Evolutionary conservation across 192 early-diverging fungal genomes (phyloP).

Genomic region (Coemansia sp.): DNA sequence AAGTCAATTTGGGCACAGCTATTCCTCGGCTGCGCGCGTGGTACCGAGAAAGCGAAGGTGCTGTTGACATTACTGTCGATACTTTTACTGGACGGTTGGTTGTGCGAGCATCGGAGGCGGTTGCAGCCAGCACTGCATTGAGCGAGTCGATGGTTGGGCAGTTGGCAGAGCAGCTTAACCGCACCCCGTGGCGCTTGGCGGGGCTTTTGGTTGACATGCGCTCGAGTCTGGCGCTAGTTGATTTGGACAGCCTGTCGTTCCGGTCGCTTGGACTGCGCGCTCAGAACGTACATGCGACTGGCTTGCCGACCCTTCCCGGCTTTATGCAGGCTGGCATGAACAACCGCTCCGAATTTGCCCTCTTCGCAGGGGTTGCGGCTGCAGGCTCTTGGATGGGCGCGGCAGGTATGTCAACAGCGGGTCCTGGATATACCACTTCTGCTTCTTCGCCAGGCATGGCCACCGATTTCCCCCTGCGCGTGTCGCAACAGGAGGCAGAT

Average conservation of each 20-base stretch:
- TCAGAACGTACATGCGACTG: constrained; percentile 15
- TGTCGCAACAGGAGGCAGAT: constrained; percentile 49
- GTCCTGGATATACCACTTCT: background rate
- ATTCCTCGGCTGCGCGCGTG: constrained; percentile 47
- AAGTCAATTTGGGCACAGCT: constrained; percentile 11
- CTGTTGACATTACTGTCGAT: constrained; percentile 47
- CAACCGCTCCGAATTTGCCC: background rate
- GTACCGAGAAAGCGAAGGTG: constrained; percentile 44
- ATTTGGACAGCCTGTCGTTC: constrained; percentile 44
- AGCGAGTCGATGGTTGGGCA: constrained; percentile 42
- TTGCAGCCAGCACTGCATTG: constrained; percentile 23
- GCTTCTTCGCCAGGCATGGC: constrained; percentile 14
- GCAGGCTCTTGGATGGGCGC: background rate
- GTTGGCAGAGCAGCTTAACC: constrained; percentile 45
- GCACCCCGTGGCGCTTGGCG: constrained; percentile 41
- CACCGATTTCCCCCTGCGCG: constrained; percentile 36
- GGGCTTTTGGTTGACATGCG: constrained; percentile 49
- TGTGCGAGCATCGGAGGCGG: constrained; percentile 39
- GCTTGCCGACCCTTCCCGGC: constrained; percentile 19
- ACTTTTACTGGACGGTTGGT: constrained; percentile 36
- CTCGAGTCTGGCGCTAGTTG: constrained; percentile 42
- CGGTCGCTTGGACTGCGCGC: constrained; percentile 46
- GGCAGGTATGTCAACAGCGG: constrained; percentile 1
- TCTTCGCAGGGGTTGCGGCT: background rate
- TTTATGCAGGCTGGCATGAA: constrained; percentile 24